Evolutionary conservation across 768 basidiomycete genomes (phyloP), one percentile per base, ranked within the genome.

Genomic region (Lentinula guzmanii): DNA sequence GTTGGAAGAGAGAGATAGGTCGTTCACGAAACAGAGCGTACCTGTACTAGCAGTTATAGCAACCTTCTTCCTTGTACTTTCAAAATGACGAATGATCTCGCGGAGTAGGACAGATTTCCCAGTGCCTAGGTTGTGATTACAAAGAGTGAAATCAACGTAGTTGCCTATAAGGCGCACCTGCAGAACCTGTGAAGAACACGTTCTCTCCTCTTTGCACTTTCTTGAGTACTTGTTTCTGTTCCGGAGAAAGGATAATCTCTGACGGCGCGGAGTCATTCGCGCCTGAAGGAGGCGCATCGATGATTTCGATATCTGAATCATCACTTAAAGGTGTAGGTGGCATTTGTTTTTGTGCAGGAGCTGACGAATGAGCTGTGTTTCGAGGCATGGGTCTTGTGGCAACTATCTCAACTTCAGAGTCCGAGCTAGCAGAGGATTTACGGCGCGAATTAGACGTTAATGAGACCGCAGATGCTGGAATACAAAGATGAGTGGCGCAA

Each of bases 101-200:
- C 89, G 79, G 15, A 95, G 75, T 0, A 93, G 74, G 6, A 93
- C 87, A 0, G 92, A 93, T 72, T 95, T 95, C 28, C 92, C 92
- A 1, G 92, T 93, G 28, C 86, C 86, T 86, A 56, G 4, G 39
- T 45, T 16, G n/a, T 2, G 24, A 45, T 58, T 64, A 18, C 18
- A 41, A 33, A 52, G 18, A n/a, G 24, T 8, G 39, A 13, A 37
- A 41, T 39, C 28, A 37, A 42, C 46, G 41, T 35, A 31, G 41
- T 31, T 10, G 41, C 33, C 34, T 61, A 43, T 16, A 0, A 15
- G 16, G 71, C 70, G 33, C 56, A 86, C 91, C 91, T 57, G 93
- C 93, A 16, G 89, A 88, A 1, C 93, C 93, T 0, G 92, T 93
- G 70, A 94, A 94, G 72, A 94, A 94, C 7, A 93, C 84, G 66